Evolutionary conservation across 306 rosid species (phyloP), one percentile per base, ranked within the genome.

Genomic region (barrel medic (Medicago truncatula)): DNA sequence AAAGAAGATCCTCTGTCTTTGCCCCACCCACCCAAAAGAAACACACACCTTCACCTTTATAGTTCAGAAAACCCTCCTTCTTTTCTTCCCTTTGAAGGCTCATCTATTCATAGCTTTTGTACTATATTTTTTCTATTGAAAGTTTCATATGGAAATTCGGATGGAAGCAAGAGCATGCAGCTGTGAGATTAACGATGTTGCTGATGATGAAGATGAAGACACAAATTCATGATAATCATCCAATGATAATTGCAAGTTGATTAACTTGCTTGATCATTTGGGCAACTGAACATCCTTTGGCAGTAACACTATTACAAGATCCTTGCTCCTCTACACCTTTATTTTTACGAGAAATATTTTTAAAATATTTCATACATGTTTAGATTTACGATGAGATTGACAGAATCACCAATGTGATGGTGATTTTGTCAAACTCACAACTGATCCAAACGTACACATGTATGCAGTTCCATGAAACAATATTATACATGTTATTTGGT

Each of bases 261-360:
- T 50, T 56, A 67, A 76, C 85, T 82, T 78, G 90, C 74, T 80
- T 77, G 71, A 79, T 82, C 86, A 75, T 53, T 82, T 80, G 97
- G 97, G 97, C 94, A 89, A 91, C 97, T 73, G 77, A 74, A 69
- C 66, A 84, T 77, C 88, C 94, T 91, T 91, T 91, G 97, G 97
- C 94, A 87, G 72, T 78, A 9, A 21, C 66, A 34, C 50, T 77
- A 41, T 41, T 47, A 36, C 3, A 64, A 58, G 53, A 40, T 77
- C 80, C 57, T 75, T 56, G 61, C 67, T 76, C 56, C 5, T 58
- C 56, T 39, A 25, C 34, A 20, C 76, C 61, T 68, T n/a, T 10
- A 15, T 56, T 18, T 56, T 18, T 56, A 56, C 20, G 7, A 71
- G 56, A 41, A 11, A 41, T 61, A 76, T 3, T 56, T 74, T 76